Base-by-base conservation (phyloP, 495 filamentous ascomycete species). In the Trichoderma erinaceum region DNA sequence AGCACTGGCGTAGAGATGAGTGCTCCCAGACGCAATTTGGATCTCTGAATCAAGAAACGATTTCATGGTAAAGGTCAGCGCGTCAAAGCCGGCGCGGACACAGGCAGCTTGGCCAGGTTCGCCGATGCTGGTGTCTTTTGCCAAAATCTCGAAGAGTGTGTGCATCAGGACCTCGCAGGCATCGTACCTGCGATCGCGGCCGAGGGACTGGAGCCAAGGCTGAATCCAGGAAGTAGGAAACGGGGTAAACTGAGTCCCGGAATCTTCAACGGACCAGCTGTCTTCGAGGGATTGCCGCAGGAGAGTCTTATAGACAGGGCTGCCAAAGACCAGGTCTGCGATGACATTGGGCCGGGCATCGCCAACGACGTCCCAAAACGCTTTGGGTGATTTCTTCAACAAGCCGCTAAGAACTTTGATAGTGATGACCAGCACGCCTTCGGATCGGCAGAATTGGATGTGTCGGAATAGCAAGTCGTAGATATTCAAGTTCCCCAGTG, bases 321-420 rank as follows among this genome's bases (percentile, higher is more conserved):
- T 92, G 65, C 84, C 84, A 73, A 94, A 89, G 63, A 95, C 85
- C 65, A 89, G 85, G 69, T 96, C 91, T 63, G 90, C 85, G 50
- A 96, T 81, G 35, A 86, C 82, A 41, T 87, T 85, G 8, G 91
- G 88, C 2, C 89, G 89, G 61, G 92, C 90, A 18, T 89, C 83
- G 41, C 90, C 89, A 80, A 92, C 90, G 1, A 92, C 90, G 70
- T 89, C 88, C 93, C 93, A 97, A 71, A 96, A 96, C 67, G 90
- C 89, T 56, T 82, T 84, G 0, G 90, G 84, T 0, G 91, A 89
- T 68, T 90, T 90, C 67, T 87, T 84, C 56, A 97, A 78, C 16
- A 97, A 81, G 12, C 75, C 80, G 38, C 83, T 82, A 64, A 95
- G 85, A 0, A 86, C 86, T 68, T 86, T 84, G 35, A 95, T 72